Conservation (phyloP, 169 alveolate species). For the Cryptosporidium viatorum region DNA sequence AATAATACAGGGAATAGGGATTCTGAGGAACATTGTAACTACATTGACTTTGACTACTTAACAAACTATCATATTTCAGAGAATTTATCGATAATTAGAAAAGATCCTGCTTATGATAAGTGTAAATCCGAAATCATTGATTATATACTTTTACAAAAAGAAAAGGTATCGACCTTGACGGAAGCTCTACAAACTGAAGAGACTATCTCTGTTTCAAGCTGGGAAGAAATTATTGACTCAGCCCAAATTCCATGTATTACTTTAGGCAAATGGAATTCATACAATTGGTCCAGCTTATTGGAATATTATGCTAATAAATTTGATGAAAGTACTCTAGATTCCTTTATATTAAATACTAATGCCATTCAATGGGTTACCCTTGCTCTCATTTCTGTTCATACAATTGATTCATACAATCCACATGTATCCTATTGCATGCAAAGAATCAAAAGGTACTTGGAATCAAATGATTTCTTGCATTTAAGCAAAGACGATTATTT, state of each 20-base stretch:
- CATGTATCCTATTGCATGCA: slow-evolving; percentile 55
- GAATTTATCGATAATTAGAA: slow-evolving; percentile 8
- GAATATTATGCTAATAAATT: slow-evolving; percentile 38
- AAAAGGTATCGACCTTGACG: neutral
- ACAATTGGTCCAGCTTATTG: slow-evolving; percentile 50
- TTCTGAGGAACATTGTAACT: neutral
- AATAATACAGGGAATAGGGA: neutral
- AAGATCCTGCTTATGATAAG: neutral
- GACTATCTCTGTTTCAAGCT: neutral
- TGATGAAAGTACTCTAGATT: neutral
- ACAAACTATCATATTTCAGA: slow-evolving; percentile 10
- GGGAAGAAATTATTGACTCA: slow-evolving; percentile 21
- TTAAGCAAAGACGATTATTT: neutral
- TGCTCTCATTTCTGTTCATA: slow-evolving; percentile 30
- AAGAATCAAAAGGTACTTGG: slow-evolving; percentile 45
- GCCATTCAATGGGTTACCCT: slow-evolving; percentile 17
- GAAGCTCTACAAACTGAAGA: slow-evolving; percentile 18
- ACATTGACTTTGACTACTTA: neutral
- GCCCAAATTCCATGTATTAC: slow-evolving; percentile 11
- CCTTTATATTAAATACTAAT: neutral
- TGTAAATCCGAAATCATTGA: slow-evolving; percentile 17
- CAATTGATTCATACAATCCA: slow-evolving; percentile 34
- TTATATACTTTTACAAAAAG: slow-evolving; percentile 2
- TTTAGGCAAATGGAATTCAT: slow-evolving; percentile 64
- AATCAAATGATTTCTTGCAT: slow-evolving; percentile 3